A percentile compares a stretch with the other conserved stretches of the same genome.
phyloP scores from a whole-genome alignment of 495 filamentous ascomycete species.

The Elaphomyces granulatus region DNA sequence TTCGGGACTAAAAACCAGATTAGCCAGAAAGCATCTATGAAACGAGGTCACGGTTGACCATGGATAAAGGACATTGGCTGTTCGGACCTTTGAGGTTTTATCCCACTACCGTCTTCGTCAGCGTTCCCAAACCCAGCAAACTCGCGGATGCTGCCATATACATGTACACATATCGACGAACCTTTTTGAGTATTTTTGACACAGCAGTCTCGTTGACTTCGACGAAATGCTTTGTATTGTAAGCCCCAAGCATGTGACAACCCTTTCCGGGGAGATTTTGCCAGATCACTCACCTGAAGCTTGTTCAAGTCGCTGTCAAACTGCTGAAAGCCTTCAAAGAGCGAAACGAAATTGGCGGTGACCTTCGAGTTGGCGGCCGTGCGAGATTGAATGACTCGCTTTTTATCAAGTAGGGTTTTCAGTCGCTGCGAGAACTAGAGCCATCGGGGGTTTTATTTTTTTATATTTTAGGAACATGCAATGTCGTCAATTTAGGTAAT shows the following conservation, averaged over 20 bases:
- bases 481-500: no score
- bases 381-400: slow-evolving; percentile 69
- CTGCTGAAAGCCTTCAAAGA: slow-evolving; percentile 93
- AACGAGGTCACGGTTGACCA: background rate
- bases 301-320: slow-evolving; percentile 95
- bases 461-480: slow-evolving; percentile 3
- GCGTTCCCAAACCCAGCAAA: slow-evolving; percentile 5
- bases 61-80: slow-evolving; percentile 2
- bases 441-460: no score
- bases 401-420: slow-evolving; percentile 86
- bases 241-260: slow-evolving; percentile 2
- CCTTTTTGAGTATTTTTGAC: slow-evolving; percentile 97
- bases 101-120: slow-evolving; percentile 54
- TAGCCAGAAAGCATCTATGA: slow-evolving; percentile 8
- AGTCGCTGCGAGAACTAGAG: slow-evolving; percentile 77
- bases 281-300: slow-evolving; percentile 54
- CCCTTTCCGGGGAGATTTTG: no score
- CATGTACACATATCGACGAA: slow-evolving; percentile 15
- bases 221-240: slow-evolving; percentile 67
- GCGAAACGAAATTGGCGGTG: slow-evolving; percentile 78
- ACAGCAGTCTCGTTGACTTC: slow-evolving; percentile 95
- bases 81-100: slow-evolving; percentile 81
- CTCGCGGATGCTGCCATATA: background rate
- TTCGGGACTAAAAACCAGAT: slow-evolving; percentile 50
- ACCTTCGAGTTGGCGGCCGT: slow-evolving; percentile 59